Evolutionary conservation across 2,329 filamentous ascomycete genomes (phyloP).

Genomic region (Harringtonia lauricola): DNA sequence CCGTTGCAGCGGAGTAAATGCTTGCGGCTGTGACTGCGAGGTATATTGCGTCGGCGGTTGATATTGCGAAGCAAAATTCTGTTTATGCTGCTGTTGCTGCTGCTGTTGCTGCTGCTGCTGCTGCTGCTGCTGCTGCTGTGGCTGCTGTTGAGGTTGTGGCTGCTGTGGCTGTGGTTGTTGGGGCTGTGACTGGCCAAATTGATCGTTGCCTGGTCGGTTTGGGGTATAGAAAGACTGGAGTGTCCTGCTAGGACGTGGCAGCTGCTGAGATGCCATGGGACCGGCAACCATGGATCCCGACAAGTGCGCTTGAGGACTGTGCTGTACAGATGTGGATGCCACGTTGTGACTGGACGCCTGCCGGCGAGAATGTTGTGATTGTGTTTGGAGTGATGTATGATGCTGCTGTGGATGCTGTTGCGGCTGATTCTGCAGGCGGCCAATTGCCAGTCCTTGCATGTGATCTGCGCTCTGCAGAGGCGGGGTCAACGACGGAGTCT

Average conservation of each 20-base stretch:
- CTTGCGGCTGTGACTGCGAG: conserved; percentile 10
- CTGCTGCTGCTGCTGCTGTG: conserved; percentile 2
- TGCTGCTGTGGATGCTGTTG: conserved; percentile 12
- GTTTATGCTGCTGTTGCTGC: conserved; percentile 8
- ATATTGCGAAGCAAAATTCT: conserved; percentile 4
- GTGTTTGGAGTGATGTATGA: conserved; percentile 1
- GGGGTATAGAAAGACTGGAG: conserved; percentile 7
- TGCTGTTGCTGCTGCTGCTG: conserved; percentile 8
- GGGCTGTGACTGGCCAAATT: conserved; percentile 7
- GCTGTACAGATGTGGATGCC: conserved; percentile 12
- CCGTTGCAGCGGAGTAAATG: conserved; percentile 12
- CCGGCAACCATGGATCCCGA: conserved; percentile 4
- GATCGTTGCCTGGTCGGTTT: not conserved
- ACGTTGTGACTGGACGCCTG: conserved; percentile 10
- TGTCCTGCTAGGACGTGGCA: conserved; percentile 8
- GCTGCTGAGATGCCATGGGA: conserved; percentile 13
- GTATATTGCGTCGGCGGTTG: conserved; percentile 3
- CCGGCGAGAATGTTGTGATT: conserved; percentile 5
- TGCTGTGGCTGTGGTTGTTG: conserved; percentile 8
- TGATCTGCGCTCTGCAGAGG: conserved; percentile 6
- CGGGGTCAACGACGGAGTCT: conserved; percentile 7
- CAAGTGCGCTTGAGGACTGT: conserved; percentile 11
- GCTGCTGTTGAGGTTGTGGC: conserved; percentile 5
- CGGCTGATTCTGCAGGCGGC: conserved; percentile 2
- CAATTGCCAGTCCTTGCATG: conserved; percentile 4